These are phyloP conservation scores for Trifolium subterraneum DNA, from an alignment of 306 rosid genomes.

Conservation along the genomic window DNA sequence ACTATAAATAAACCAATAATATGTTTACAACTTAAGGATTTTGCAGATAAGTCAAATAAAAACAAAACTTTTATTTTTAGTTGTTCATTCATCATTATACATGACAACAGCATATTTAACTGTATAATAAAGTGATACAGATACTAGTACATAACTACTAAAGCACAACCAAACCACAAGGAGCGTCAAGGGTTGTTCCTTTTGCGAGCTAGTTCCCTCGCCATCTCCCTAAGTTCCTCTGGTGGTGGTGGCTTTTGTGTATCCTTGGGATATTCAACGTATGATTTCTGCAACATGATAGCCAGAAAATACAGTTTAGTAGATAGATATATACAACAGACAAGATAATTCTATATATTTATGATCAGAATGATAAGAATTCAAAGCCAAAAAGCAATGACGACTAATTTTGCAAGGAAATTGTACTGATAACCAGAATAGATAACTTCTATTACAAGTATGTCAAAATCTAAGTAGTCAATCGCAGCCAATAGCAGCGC, in stretches of 20 bases:
- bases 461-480: neutral
- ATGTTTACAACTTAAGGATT: neutral
- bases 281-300: conserved; percentile 56
- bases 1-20: neutral
- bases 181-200: conserved; percentile 55
- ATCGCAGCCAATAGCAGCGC: too few species aligned
- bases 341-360: conserved; percentile 1
- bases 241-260: conserved; percentile 82
- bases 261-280: conserved; percentile 76
- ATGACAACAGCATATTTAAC: conserved; percentile 5
- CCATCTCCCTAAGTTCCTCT: conserved; percentile 81
- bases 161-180: conserved; percentile 18
- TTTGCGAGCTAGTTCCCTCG: conserved; percentile 74
- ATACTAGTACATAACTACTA: neutral
- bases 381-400: conserved; percentile 18
- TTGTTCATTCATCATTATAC: conserved; percentile 26
- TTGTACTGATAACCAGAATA: neutral
- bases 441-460: neutral
- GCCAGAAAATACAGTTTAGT: conserved; percentile 6
- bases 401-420: neutral
- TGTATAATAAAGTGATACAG: conserved; percentile 26
- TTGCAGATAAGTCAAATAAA: neutral
- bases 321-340: neutral
- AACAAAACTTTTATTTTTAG: conserved; percentile 13
- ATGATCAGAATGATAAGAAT: neutral